phyloP scores from a whole-genome alignment of 2,329 filamentous ascomycete genomes.

The Aspergillus brunneoviolaceus region DNA sequence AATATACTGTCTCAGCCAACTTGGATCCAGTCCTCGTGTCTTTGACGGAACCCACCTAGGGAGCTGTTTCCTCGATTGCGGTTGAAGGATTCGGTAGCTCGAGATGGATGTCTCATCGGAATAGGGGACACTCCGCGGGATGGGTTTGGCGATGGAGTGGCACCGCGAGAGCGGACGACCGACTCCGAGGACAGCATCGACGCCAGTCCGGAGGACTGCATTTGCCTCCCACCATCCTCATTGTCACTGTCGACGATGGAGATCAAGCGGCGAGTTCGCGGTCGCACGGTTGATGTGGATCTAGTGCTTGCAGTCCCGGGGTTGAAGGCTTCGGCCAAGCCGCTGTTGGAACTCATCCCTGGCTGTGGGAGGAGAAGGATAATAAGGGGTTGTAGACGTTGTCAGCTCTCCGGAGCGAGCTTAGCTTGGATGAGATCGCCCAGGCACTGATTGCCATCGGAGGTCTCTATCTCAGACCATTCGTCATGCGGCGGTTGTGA shows the following conservation, averaged over 20 bases:
- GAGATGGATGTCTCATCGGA: conserved; percentile 40
- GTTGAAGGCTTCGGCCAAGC: conserved; percentile 37
- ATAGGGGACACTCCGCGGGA: conserved; percentile 40
- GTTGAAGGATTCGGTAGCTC: conserved; percentile 27
- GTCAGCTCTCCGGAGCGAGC: conserved; percentile 23
- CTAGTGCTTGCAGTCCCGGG: conserved; percentile 33
- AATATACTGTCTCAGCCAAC: conserved; percentile 26
- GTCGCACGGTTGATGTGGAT: conserved; percentile 42
- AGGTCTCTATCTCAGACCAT: conserved; percentile 36
- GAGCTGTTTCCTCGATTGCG: conserved; percentile 25
- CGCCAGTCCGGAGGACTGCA: conserved; percentile 28
- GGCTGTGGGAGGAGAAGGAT: conserved; percentile 15
- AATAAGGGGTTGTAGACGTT: conserved; percentile 18
- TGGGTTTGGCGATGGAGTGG: conserved; percentile 41
- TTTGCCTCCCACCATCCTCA: conserved; percentile 24
- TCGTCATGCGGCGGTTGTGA: conserved; percentile 33
- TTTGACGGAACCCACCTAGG: conserved; percentile 24
- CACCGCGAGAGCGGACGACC: conserved; percentile 40
- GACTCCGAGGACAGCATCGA: conserved; percentile 32
- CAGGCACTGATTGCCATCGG: conserved; percentile 38
- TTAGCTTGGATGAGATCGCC: conserved; percentile 27
- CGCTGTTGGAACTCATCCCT: conserved; percentile 46
- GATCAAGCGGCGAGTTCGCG: conserved; percentile 45
- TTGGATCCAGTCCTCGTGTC: conserved; percentile 24
- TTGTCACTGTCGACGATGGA: conserved; percentile 43